These are phyloP conservation scores for Deakozyma indianensis DNA, from an alignment of 805 yeast species.

Conservation along the genomic window DNA sequence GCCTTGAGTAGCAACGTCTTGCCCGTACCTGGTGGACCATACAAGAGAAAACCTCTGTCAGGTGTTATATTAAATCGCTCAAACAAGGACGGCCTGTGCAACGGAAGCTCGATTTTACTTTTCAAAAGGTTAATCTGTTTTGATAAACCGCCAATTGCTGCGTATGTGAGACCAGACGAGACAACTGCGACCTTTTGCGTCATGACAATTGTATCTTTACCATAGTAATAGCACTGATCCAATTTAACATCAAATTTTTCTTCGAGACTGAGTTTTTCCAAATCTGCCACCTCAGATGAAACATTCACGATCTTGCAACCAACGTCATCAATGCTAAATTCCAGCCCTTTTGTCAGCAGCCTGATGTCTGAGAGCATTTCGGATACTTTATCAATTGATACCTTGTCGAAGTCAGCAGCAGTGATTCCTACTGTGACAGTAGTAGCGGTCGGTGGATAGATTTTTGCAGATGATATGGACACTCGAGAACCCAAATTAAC, in stretches of 20 bases:
- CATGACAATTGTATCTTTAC: not conserved
- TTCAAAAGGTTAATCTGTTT: conserved; percentile 47
- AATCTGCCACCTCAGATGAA: not conserved
- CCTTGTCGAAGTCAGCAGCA: not conserved
- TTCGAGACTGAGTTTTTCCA: not conserved
- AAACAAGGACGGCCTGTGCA: conserved; percentile 63
- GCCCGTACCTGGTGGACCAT: conserved; percentile 98
- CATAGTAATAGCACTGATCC: not conserved
- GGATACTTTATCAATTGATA: not conserved
- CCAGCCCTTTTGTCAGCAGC: not conserved
- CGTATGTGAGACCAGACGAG: not conserved
- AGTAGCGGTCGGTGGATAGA: not conserved
- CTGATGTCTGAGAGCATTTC: not conserved
- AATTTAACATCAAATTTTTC: not conserved
- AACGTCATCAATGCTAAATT: not conserved
- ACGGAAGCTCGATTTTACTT: conserved; percentile 64
- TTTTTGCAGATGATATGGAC: not conserved
- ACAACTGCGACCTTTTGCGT: not conserved
- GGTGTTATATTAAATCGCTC: conserved; percentile 80
- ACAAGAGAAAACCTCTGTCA: conserved; percentile 82
- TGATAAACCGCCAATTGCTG: conserved; percentile 58
- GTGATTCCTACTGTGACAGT: not conserved
- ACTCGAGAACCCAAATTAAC: not conserved
- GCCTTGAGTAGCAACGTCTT: conserved; percentile 79
- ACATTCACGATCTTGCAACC: not conserved